These are phyloP conservation scores for Coffea canephora DNA, from an alignment of 257 asterid species.

Conservation along the genomic window DNA sequence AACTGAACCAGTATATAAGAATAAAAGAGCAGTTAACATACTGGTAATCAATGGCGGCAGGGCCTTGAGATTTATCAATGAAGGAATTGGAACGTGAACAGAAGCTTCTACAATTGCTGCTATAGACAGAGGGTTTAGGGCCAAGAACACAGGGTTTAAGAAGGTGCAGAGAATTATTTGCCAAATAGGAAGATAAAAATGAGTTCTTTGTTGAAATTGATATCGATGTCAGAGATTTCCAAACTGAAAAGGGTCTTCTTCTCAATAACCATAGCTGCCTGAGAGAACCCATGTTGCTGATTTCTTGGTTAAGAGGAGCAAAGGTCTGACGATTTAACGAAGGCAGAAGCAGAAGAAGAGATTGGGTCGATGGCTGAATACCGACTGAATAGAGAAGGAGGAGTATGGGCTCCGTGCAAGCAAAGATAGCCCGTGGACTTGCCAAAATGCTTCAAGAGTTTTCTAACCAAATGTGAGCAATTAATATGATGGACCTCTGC, in stretches of 20 bases:
- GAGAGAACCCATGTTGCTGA: conserved; percentile 32
- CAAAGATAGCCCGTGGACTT: too few relatives aligned
- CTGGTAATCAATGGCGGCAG: conserved; percentile 59
- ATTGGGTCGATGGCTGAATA: too few relatives aligned
- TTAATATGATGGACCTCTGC: too few relatives aligned
- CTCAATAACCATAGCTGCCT: conserved; percentile 27
- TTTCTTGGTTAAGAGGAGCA: too few relatives aligned
- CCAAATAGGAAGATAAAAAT: conserved; percentile 3
- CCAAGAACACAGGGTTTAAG: conserved; percentile 19
- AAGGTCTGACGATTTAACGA: too few relatives aligned
- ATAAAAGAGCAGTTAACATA: conserved; percentile 1
- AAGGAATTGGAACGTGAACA: neutral
- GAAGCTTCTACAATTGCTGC: neutral
- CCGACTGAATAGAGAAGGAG: too few relatives aligned
- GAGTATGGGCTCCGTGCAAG: too few relatives aligned
- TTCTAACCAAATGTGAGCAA: too few relatives aligned
- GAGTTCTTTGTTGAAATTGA: conserved; percentile 20
- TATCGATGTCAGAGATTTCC: conserved; percentile 31
- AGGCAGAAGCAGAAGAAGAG: too few relatives aligned
- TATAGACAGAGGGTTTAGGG: conserved; percentile 13
- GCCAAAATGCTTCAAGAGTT: too few relatives aligned
- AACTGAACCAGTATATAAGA: neutral
- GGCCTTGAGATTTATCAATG: conserved; percentile 36
- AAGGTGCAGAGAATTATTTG: neutral
- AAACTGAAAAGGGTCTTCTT: conserved; percentile 16